A percentile compares a stretch with the other conserved stretches of the same genome.
Evolutionary conservation across 345 rosid species (phyloP).

Genomic region (Eucalyptus leucophloia): DNA sequence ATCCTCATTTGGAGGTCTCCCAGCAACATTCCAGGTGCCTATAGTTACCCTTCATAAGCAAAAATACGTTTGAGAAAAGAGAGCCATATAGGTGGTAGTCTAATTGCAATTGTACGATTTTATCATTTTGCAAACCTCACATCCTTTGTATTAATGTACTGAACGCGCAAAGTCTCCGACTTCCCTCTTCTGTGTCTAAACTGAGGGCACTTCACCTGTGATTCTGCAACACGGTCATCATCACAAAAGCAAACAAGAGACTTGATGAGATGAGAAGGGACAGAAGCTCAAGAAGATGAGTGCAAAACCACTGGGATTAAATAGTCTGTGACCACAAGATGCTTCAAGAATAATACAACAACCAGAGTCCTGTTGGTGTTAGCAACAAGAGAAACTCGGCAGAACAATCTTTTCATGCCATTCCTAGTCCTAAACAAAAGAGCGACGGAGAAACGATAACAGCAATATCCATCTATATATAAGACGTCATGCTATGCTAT

Average conservation of each 20-base stretch:
- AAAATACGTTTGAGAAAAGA: not conserved
- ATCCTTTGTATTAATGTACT: conserved; percentile 83
- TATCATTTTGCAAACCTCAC: conserved; percentile 48
- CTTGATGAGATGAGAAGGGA: not conserved
- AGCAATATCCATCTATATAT: not conserved
- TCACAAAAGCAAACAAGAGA: not conserved
- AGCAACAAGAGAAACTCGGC: not conserved
- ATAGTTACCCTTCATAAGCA: conserved; percentile 48
- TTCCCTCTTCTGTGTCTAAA: conserved; percentile 78
- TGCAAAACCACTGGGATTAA: not conserved
- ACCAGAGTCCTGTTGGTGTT: not conserved
- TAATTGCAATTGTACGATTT: not conserved
- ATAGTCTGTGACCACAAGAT: not conserved
- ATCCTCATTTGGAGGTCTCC: conserved; percentile 61
- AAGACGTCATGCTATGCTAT: not conserved
- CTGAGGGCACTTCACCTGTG: conserved; percentile 29
- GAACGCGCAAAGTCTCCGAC: conserved; percentile 91
- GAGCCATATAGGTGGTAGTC: not conserved
- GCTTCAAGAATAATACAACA: not conserved
- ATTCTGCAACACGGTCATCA: conserved; percentile 18
- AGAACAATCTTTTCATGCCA: not conserved
- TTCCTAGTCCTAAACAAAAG: not conserved
- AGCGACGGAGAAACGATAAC: not conserved
- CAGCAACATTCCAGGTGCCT: conserved; percentile 98
- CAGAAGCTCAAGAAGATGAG: not conserved